Conservation (phyloP, 179 eudicot genomes). For the Corrigiola litoralis region DNA sequence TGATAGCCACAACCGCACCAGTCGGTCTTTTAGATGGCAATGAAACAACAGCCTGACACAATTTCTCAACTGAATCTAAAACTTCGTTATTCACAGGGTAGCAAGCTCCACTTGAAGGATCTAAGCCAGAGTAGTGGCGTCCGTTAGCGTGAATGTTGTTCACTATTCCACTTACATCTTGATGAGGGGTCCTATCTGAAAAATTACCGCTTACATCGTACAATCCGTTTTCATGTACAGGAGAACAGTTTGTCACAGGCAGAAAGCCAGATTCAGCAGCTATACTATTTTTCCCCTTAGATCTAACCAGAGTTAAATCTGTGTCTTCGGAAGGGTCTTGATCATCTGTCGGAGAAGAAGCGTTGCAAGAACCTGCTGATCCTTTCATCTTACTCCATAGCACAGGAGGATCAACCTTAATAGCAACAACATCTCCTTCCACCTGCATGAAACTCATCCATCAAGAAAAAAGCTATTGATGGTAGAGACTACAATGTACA, state of each 20-base stretch:
- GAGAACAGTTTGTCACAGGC: constrained; percentile 14
- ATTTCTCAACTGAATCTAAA: constrained; percentile 40
- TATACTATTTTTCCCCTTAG: constrained; percentile 46
- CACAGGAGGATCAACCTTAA: constrained; percentile 64
- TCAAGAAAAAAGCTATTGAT: background rate
- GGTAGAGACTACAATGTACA: background rate
- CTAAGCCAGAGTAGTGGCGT: constrained; percentile 15
- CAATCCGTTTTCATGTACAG: constrained; percentile 22
- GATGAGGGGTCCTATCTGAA: constrained; percentile 18
- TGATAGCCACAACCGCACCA: constrained; percentile 68
- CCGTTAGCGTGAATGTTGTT: constrained; percentile 24
- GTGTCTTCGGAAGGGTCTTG: constrained; percentile 17
- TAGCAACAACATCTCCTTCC: constrained; percentile 85
- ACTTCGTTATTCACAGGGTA: constrained; percentile 24
- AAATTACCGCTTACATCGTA: constrained; percentile 6
- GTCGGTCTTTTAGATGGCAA: constrained; percentile 80
- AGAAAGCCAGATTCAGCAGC: constrained; percentile 18
- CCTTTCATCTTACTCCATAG: constrained; percentile 87
- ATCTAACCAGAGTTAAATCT: constrained; percentile 21
- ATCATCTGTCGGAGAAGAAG: constrained; percentile 26
- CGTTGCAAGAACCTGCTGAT: constrained; percentile 32
- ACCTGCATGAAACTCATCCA: constrained; percentile 38
- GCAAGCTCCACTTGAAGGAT: constrained; percentile 23
- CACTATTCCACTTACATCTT: constrained; percentile 15
- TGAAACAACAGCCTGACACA: constrained; percentile 41